Percentiles rank a stretch among this genome's conserved stretches.
Conservation (phyloP, 306 rosid genomes). For the Pyrus communis region DNA sequence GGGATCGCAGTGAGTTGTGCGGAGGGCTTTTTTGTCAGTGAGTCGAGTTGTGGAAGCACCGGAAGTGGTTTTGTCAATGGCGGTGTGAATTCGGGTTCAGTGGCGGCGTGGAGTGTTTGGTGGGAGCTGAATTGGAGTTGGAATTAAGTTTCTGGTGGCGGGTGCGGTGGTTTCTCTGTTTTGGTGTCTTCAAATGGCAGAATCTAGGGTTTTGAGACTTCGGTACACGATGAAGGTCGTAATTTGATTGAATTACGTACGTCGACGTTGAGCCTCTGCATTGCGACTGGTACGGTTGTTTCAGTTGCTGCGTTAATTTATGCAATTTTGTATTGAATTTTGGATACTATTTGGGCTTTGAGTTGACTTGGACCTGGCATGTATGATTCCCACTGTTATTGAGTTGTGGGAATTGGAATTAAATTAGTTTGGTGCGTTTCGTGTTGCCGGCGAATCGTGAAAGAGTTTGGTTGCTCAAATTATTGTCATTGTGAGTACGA, state of each 20-base stretch:
- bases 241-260: conserved; percentile 17
- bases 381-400: conserved; percentile 18
- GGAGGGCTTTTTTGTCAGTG: conserved; percentile 14
- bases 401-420: conserved; percentile 14
- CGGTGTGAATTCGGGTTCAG: conserved; percentile 16
- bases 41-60: conserved; percentile 8
- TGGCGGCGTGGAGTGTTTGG: conserved; percentile 15
- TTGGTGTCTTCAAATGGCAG: conserved; percentile 14
- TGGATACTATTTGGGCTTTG: conserved; percentile 18
- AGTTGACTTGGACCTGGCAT: conserved; percentile 34
- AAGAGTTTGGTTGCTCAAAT: not conserved
- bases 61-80: conserved; percentile 9
- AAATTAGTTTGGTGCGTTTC: conserved; percentile 14
- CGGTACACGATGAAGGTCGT: conserved; percentile 4
- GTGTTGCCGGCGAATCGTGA: conserved; percentile 2
- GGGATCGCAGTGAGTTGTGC: conserved; percentile 35
- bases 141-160: conserved; percentile 16
- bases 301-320: conserved; percentile 15
- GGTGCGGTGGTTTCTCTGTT: conserved; percentile 2
- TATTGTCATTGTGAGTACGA: not conserved
- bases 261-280: conserved; percentile 18
- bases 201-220: conserved; percentile 48
- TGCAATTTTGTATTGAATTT: conserved; percentile 16
- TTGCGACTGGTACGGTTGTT: conserved; percentile 33
- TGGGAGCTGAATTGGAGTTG: conserved; percentile 18